Base-by-base conservation (phyloP, 441 rosid genomes). In the Syzygium malaccense region DNA sequence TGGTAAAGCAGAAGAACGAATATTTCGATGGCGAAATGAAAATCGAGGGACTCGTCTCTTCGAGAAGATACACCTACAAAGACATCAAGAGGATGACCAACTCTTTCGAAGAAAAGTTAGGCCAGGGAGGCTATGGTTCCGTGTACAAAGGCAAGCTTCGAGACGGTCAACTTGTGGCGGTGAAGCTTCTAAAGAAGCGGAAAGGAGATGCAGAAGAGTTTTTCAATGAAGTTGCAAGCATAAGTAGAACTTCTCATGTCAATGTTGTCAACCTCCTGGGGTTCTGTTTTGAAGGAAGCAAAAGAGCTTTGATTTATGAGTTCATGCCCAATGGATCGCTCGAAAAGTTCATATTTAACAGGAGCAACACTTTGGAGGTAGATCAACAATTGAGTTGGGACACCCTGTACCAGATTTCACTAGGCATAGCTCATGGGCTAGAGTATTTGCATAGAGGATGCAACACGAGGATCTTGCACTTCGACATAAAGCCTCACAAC, bases 191-290 rank as follows among this genome's bases (percentile, higher is more conserved):
- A 7, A 14, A 62, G 2, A 62, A 62, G 68, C 4, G 6, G 9
- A 62, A 3, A n/a, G 4, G 33, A 0, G 4, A 62, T 1, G 19
- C 19, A 0, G 9, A 25, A 57, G 62, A 57, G 2, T 10, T 57
- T 57, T 57, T 57, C 62, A 57, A 57, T 25, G n/a, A 57, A 57
- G 6, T 57, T 57, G n/a, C 18, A 0, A 60, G 18, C 6, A 57
- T 25, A 57, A 57, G 62, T 0, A 57, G 6, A 0, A 57, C 62
- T 57, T 57, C 62, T 57, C 62, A 25, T 25, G n/a, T 57, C 14
- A 57, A 57, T 25, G 62, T 57, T 11, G n/a, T 25, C 3, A 57
- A 6, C 11, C 23, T 64, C 37, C 1, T 64, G 1, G 41, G 75
- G 1, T 64, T 64, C 1, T 64, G 12, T 15, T 64, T 64, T 2